Evolutionary conservation across 1,284 basidiomycete species (phyloP).

Genomic region (Papiliotrema terrestris): DNA sequence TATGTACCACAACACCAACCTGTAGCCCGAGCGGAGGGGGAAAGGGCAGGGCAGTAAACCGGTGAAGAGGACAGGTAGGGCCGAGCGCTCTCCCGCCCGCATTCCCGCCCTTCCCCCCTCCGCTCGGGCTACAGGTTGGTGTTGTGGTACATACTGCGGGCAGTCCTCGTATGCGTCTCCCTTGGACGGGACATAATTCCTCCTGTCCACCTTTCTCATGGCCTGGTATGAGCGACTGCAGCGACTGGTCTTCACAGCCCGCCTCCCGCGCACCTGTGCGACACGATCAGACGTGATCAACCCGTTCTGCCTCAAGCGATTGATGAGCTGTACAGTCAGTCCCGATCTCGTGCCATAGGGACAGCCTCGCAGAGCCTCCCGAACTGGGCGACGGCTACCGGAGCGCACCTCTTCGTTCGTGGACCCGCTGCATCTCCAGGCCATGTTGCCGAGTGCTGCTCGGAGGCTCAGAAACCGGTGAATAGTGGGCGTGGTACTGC

Average conservation of each 20-base stretch:
- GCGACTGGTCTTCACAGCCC: background rate
- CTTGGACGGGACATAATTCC: slow-evolving; percentile 35
- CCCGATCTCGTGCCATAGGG: background rate
- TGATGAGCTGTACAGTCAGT: slow-evolving; percentile 32
- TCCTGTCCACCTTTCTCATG: slow-evolving; percentile 44
- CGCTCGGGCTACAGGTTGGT: background rate
- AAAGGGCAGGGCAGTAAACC: too few relatives aligned
- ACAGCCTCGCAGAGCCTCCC: background rate
- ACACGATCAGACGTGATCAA: slow-evolving; percentile 35
- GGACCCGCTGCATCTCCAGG: slow-evolving; percentile 38
- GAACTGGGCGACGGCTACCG: background rate
- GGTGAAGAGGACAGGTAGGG: too few relatives aligned
- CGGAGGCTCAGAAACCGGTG: background rate
- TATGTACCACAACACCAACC: slow-evolving; percentile 24
- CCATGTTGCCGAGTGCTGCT: slow-evolving; percentile 27
- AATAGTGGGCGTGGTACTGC: too few relatives aligned
- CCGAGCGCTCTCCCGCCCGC: too few relatives aligned
- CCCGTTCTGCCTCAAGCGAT: slow-evolving; percentile 30
- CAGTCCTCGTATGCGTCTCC: slow-evolving; percentile 43
- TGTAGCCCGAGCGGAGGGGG: too few relatives aligned
- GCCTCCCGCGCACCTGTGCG: slow-evolving; percentile 26
- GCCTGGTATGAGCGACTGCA: slow-evolving; percentile 31
- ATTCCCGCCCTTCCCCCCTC: too few relatives aligned
- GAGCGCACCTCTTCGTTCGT: slow-evolving; percentile 39
- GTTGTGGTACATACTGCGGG: slow-evolving; percentile 39